Evolutionary conservation across 768 basidiomycete species (phyloP), one percentile per base, ranked within the genome.

Genomic region (Pleurotus giganteus): DNA sequence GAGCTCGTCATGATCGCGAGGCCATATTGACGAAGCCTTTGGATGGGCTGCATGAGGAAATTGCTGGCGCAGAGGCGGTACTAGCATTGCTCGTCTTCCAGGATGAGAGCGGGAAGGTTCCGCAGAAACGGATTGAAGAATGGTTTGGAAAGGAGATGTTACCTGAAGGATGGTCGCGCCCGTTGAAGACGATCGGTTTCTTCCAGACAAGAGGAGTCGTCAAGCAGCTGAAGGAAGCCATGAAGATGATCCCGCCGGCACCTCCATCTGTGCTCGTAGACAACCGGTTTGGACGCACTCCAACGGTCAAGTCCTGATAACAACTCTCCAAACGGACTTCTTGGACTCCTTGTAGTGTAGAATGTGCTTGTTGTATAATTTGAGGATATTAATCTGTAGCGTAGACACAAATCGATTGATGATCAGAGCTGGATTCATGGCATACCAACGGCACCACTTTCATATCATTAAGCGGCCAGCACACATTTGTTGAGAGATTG

Each of bases 121-220:
- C 79, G 7, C 39, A 60, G 5, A 61, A 65, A 26, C 60, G 58
- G 26, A 56, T 84, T 17, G 60, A 68, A 37, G 72, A 77, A 47
- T 87, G 83, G 82, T 79, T 83, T 44, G 83, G 80, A 3, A 74
- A 83, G 54, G 82, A 86, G 57, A 70, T 78, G 7, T 62, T 88
- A n/a, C 85, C 86, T 0, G 75, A 77, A 15, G 78, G 76, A 8
- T 87, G 86, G 85, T 71, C 63, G 60, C 70, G 67, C 55, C 75
- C 69, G 21, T 57, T 47, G 5, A 54, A 51, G 2, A 47, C 57
- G 28, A 59, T 76, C 11, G 71, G 74, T 4, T 29, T 77, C 19
- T 21, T 62, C 3, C 57, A 65, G 41, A 62, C 65, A 15, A 62
- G 60, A 26, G 34, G 43, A 27, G 31, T 57, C 26, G 67, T 63